These are phyloP conservation scores for Huiozyma naganishii DNA, from an alignment of 805 yeast genomes.

Conservation along the genomic window DNA sequence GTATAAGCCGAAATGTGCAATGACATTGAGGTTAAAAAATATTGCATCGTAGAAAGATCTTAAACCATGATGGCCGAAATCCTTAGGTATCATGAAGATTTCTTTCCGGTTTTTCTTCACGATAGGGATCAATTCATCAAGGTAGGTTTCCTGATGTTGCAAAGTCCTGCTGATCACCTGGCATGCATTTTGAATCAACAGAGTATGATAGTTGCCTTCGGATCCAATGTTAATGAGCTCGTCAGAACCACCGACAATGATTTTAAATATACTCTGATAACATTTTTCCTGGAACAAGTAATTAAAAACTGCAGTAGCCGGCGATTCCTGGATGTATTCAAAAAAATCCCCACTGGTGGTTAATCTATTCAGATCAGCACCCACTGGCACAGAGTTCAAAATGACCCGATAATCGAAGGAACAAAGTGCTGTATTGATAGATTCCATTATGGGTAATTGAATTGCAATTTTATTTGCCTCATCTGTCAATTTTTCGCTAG, in stretches of 20 bases:
- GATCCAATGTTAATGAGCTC: slow-evolving; percentile 25
- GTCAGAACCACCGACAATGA: slow-evolving; percentile 54
- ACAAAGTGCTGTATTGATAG: slow-evolving; percentile 37
- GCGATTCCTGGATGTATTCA: slow-evolving; percentile 51
- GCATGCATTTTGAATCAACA: slow-evolving; percentile 34
- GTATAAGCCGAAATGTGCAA: slow-evolving; percentile 67
- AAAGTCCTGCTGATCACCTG: slow-evolving; percentile 36
- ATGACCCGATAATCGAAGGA: slow-evolving; percentile 45
- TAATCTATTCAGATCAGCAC: slow-evolving; percentile 39
- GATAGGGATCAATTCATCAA: slow-evolving; percentile 32
- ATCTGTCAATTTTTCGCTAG: slow-evolving; percentile 30
- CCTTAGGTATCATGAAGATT: slow-evolving; percentile 23
- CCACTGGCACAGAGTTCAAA: slow-evolving; percentile 41
- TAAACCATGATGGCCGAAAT: slow-evolving; percentile 47
- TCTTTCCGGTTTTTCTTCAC: slow-evolving; percentile 21
- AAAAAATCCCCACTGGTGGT: slow-evolving; percentile 36
- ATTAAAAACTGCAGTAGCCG: slow-evolving; percentile 55
- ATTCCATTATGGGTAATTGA: slow-evolving; percentile 43
- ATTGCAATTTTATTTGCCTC: slow-evolving; percentile 31
- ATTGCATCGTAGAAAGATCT: slow-evolving; percentile 62
- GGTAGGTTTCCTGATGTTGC: slow-evolving; percentile 46
- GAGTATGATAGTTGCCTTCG: slow-evolving; percentile 18
- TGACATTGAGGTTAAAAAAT: slow-evolving; percentile 54
- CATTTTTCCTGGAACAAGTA: slow-evolving; percentile 51
- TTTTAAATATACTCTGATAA: slow-evolving; percentile 43